Base-by-base conservation (phyloP, 129 eudicot genomes). In the Saposhnikovia divaricata region DNA sequence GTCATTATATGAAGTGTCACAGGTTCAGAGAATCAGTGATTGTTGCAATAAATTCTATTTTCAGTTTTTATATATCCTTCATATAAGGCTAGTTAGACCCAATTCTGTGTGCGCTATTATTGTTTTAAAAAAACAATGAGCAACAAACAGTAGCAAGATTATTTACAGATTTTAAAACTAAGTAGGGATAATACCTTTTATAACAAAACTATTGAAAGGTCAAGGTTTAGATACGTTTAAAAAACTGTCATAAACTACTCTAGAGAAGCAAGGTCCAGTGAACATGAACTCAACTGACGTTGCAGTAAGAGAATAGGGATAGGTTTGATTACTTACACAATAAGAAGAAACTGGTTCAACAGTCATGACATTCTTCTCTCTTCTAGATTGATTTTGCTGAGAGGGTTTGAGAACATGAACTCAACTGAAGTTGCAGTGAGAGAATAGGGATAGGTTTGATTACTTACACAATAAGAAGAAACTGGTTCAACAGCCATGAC, bases 391-490 rank as follows among this genome's bases (percentile, higher is more conserved):
- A 69, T 87, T 89, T 31, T 31, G 34, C 34, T 31, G 34, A 31
- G 34, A 31, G 34, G 34, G 34, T 31, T 31, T 31, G 34, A 31
- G 40, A 31, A 68, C 42, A 68, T 34, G 10, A 27, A 68, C 42
- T 68, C 73, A 3, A n/a, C 34, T 31, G 42, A 61, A 8, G 34
- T 31, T 23, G 34, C 66, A 51, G 21, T 66, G 14, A 66, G 40
- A 31, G 71, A 65, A 9, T 27, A 18, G 16, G 6, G 34, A 68
- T 66, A 57, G 59, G 57, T 1, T 43, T n/a, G 70, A 78, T 27
- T 79, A 85, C 88, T 89, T 80, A 88, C 94, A 78, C 93, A 92
- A 75, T 89, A 84, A 65, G 97, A 89, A 78, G 97, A 85, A 83
- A 85, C 86, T n/a, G 93, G 89, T 46, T 85, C 79, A 77, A 82